Evolutionary conservation across 148 eudicot genomes (phyloP).

Genomic region (Chenopodium formosanum): DNA sequence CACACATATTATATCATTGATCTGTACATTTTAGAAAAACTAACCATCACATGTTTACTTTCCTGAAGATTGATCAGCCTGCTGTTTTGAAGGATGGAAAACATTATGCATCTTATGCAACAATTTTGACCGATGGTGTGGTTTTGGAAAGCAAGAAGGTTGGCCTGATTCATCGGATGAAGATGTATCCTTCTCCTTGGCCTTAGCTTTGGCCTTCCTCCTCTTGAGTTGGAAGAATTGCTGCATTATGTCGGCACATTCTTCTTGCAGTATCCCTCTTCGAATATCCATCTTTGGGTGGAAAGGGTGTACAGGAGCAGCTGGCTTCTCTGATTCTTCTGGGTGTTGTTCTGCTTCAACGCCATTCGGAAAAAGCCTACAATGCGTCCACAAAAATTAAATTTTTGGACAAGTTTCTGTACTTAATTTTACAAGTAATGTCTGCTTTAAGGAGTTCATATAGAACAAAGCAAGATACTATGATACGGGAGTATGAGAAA

Average conservation of each 20-base stretch:
- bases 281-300: conserved; percentile 77
- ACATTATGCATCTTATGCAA: conserved; percentile 60
- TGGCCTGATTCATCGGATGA: conserved; percentile 32
- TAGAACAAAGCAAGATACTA: background rate
- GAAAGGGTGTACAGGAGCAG: conserved; percentile 88
- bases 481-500: background rate
- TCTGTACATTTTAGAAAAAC: conserved; percentile 6
- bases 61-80: conserved; percentile 44
- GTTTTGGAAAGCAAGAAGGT: conserved; percentile 53
- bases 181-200: conserved; percentile 28
- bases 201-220: conserved; percentile 44
- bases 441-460: background rate
- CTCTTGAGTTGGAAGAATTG: conserved; percentile 78
- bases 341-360: conserved; percentile 41
- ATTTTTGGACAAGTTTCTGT: background rate
- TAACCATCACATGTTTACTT: conserved; percentile 16
- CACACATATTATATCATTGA: background rate
- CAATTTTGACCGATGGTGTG: conserved; percentile 51
- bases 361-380: conserved; percentile 74
- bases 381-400: background rate
- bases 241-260: conserved; percentile 89
- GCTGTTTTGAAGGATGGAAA: conserved; percentile 31
- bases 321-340: conserved; percentile 50
- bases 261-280: conserved; percentile 64
- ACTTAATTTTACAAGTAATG: background rate